phyloP scores from a whole-genome alignment of 371 early-diverging fungal species.

The Batrachochytrium dendrobatidis region DNA sequence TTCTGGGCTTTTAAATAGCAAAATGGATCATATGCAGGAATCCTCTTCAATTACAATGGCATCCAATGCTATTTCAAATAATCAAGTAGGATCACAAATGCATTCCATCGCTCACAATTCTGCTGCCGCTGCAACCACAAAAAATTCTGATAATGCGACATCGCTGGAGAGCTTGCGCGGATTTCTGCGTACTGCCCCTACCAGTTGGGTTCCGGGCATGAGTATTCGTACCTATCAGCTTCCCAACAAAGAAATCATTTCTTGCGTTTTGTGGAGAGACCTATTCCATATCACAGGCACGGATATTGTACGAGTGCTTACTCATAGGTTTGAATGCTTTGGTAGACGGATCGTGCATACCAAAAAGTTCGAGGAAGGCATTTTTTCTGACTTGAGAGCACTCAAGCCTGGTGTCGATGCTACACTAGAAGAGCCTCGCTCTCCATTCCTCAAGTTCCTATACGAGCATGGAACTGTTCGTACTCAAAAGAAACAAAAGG shows the following conservation, averaged over 20 bases:
- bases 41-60: too few species aligned
- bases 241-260: conserved; percentile 77
- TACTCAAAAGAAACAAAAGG: conserved; percentile 99
- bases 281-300: conserved; percentile 95
- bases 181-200: conserved; percentile 35
- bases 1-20: too few species aligned
- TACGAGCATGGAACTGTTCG: conserved; percentile 98
- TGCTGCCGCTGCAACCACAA: too few species aligned
- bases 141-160: too few species aligned
- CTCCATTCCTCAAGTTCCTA: conserved; percentile 94
- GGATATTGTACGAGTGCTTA: conserved; percentile 95
- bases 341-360: conserved; percentile 81
- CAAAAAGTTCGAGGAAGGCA: conserved; percentile 99
- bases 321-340: conserved; percentile 88
- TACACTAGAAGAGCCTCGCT: conserved; percentile 91
- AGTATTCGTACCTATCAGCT: conserved; percentile 52
- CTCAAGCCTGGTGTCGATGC: conserved; percentile 98
- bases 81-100: too few species aligned
- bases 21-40: too few species aligned
- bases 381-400: conserved; percentile 95
- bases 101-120: too few species aligned
- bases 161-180: conserved; percentile 20
- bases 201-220: conserved; percentile 29
- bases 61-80: too few species aligned
- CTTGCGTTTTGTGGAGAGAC: conserved; percentile 87